Evolutionary conservation across 176 grass and related monocot species (phyloP).

Genomic region (Oryza coarctata): DNA sequence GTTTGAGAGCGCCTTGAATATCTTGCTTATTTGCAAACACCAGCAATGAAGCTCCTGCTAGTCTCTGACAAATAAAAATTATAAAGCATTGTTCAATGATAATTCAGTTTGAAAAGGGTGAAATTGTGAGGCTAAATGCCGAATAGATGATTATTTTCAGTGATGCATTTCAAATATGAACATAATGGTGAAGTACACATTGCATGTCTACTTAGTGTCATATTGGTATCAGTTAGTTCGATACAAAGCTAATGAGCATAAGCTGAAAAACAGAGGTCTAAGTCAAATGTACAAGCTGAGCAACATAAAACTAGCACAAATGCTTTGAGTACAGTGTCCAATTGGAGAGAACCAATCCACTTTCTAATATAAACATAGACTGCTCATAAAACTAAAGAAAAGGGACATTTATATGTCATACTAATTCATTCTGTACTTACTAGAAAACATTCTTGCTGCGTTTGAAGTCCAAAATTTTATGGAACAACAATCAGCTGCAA

Average conservation of each 20-base stretch:
- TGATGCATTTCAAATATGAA: neutral
- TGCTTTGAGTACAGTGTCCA: neutral
- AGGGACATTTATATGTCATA: neutral
- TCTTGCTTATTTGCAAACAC: conserved; percentile 99
- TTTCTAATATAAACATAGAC: neutral
- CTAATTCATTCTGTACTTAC: neutral
- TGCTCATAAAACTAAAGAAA: neutral
- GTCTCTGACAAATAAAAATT: conserved; percentile 54
- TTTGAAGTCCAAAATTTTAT: neutral
- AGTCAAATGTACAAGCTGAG: neutral
- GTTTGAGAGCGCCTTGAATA: conserved; percentile 87
- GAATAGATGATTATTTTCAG: neutral
- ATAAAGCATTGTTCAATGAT: neutral
- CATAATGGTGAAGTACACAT: neutral
- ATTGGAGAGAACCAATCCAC: neutral
- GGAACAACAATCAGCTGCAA: neutral
- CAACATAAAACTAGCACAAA: neutral
- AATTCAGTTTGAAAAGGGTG: neutral
- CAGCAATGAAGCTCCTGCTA: conserved; percentile 83
- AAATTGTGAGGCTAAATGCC: neutral
- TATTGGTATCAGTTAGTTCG: neutral
- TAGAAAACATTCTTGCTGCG: neutral
- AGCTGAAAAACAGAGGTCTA: neutral
- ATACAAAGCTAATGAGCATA: neutral
- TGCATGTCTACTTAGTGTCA: neutral